Evolutionary conservation across 768 basidiomycete species (phyloP), one percentile per base, ranked within the genome.

Genomic region (Chalciporus piperatus): DNA sequence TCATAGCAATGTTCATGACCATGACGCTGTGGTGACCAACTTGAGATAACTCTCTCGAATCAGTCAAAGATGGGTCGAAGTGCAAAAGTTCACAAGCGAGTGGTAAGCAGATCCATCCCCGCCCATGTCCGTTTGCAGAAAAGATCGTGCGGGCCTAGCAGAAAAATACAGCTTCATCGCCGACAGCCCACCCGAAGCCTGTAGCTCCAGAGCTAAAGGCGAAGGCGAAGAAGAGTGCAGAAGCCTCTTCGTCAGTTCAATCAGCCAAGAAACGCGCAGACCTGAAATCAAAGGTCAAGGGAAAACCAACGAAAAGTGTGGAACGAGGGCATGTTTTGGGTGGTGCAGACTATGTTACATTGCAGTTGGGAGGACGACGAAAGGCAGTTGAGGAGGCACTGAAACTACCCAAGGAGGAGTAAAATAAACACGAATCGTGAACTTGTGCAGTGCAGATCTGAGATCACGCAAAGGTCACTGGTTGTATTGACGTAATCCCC

Each of bases 331-430:
- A 64, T 47, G 76, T 90, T 3, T 72, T 90, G 33, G 87, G 85
- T 17, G 87, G 79, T 17, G 88, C 84, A 27, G 89, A 92, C 66
- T 92, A 91, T 62, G 82, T 92, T 41, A 74, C 79, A 11, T 64
- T 91, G 56, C 70, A 89, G 74, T 74, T 83, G 75, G 87, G 88
- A 16, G 75, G 87, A n/a, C 73, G 88, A 53, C 76, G 77, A 59
- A 87, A 80, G 62, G 87, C 82, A 13, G 74, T 70, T 47, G 75
- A 79, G 62, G 89, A 90, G 66, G 87, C 84, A 7, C 63, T 72
- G 39, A 90, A 86, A 58, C 64, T 90, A 17, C 79, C 81, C 19
- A 40, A 27, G 39, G 40, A 47, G 17, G 51, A 53, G 17, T 38
- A 40, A 58, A 42, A 14, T 38, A 22, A n/a, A 19, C 14, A 35